Base-by-base conservation (phyloP, 140 eudicot species). In the Cichorium intybus region DNA sequence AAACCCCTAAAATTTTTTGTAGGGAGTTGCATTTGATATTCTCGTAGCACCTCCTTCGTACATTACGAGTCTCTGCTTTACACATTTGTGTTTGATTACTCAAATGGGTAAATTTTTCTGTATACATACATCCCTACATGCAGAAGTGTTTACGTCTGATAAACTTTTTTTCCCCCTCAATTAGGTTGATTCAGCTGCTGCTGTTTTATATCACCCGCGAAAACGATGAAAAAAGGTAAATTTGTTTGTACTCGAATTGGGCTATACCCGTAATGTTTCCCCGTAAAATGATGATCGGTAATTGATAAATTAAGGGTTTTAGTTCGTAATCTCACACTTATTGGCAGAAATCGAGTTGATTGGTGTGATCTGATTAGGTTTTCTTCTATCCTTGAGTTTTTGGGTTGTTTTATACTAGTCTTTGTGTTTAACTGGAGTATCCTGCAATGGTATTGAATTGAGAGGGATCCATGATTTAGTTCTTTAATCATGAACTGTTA, bases 181-280 rank as follows among this genome's bases (percentile, higher is more conserved):
- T 22, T 50, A 77, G 83, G 81, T 53, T 24, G 81, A 69, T n/a
- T 62, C 77, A 21, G 62, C 81, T 46, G 56, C 77, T 37, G 79
- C 57, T 26, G 57, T 51, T n/a, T n/a, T 26, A 76, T 55, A 34
- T 50, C 72, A 24, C 68, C 78, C 1, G 46, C 65, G 46, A 76
- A 78, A 60, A 56, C 77, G 33, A 28, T 57, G 56, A 75, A 78
- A 79, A 82, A 82, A 75, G 82, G 84, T 78, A 43, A 4, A 37
- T 43, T 43, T 21, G 46, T 72, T 51, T 7, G 2, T 24, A 23
- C 11, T 49, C 29, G 24, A 24, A 53, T 53, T 12, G 11, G 26
- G 39, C 23, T 10, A 50, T 31, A 11, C 17, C 15, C 23, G 4
- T 3, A 48, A 11, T 34, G 16, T 6, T 24, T 61, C 7, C 39